Evolutionary conservation across 305 asterid genomes (phyloP).

Genomic region (Fraxinus ornus): DNA sequence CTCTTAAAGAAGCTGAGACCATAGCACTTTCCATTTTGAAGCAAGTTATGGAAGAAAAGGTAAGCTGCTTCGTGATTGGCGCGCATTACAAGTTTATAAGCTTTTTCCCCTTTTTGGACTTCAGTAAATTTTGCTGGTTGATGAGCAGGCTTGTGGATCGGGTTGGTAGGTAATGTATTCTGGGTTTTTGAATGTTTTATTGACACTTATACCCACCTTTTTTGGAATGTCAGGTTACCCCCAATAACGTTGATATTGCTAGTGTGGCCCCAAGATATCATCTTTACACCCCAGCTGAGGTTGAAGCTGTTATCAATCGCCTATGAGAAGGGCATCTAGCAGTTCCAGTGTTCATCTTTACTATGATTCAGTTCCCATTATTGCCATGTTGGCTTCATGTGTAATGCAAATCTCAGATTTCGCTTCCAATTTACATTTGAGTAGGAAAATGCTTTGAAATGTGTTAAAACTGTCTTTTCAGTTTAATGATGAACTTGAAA

Average conservation of each 20-base stretch:
- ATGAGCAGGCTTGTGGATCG: too few species aligned
- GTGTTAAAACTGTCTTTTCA: background rate
- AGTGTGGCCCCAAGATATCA: conserved; percentile 74
- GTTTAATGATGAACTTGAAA: background rate
- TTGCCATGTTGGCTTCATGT: background rate
- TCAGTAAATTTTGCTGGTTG: too few species aligned
- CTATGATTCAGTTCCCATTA: background rate
- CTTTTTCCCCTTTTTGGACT: background rate
- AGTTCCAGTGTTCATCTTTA: background rate
- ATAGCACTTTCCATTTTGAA: conserved; percentile 81
- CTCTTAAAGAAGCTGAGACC: conserved; percentile 85
- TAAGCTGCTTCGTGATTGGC: conserved; percentile 16
- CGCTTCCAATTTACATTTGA: background rate
- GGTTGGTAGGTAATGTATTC: conserved; percentile 3
- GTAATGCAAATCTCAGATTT: background rate
- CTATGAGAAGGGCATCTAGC: conserved; percentile 36
- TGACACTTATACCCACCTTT: background rate
- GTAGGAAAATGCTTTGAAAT: background rate
- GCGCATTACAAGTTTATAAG: background rate
- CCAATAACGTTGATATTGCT: conserved; percentile 84
- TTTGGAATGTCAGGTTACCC: conserved; percentile 58
- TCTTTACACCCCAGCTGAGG: conserved; percentile 78
- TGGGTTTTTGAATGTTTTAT: background rate
- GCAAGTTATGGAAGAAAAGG: conserved; percentile 99
- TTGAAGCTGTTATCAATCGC: conserved; percentile 75